Evolutionary conservation across 1,284 basidiomycete species (phyloP).

Genomic region (Cryptococcus sp.): DNA sequence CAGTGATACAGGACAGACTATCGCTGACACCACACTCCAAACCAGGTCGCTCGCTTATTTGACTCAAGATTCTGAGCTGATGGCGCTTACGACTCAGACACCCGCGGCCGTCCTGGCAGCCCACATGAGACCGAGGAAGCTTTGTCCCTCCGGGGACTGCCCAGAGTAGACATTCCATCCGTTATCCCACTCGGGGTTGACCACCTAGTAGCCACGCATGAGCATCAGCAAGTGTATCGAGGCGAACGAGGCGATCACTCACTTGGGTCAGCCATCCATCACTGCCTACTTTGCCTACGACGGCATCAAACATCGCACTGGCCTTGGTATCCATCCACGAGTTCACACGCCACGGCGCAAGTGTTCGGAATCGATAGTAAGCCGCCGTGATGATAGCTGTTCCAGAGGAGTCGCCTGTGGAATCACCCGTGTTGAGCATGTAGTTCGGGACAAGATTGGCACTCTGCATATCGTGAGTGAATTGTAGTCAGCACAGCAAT

Average conservation of each 20-base stretch:
- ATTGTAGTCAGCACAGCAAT: not conserved
- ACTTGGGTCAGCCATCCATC: slow-evolving; percentile 23
- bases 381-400: slow-evolving; percentile 35
- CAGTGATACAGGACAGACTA: no score
- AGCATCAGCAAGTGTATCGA: not conserved
- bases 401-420: slow-evolving; percentile 29
- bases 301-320: slow-evolving; percentile 24
- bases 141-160: slow-evolving; percentile 35
- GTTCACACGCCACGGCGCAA: slow-evolving; percentile 13
- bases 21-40: no score
- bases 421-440: slow-evolving; percentile 18
- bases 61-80: no score
- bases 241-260: slow-evolving; percentile 22
- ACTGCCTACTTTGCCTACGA: slow-evolving; percentile 25
- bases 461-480: slow-evolving; percentile 1
- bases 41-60: no score
- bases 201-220: slow-evolving; percentile 15
- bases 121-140: slow-evolving; percentile 37
- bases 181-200: slow-evolving; percentile 32
- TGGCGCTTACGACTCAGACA: not conserved
- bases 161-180: slow-evolving; percentile 23
- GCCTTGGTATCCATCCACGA: slow-evolving; percentile 13
- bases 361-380: slow-evolving; percentile 32
- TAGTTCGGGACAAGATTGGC: slow-evolving; percentile 34
- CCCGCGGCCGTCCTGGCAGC: slow-evolving; percentile 34